Evolutionary conservation across 2,329 filamentous ascomycete genomes (phyloP).

Genomic region (Stagonosporopsis vannaccii): DNA sequence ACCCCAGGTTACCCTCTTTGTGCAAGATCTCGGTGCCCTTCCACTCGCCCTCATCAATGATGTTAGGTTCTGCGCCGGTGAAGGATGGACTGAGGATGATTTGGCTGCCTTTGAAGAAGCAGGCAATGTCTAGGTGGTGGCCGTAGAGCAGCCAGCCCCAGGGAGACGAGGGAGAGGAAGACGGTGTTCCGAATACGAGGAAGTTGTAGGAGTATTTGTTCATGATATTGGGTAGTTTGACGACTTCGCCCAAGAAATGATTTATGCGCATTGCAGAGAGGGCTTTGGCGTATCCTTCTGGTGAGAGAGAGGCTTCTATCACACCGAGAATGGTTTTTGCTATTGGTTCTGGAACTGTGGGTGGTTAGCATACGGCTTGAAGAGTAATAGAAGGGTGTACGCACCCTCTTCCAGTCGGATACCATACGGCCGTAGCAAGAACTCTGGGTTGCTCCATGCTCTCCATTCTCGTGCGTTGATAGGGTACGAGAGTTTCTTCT

Average conservation of each 20-base stretch:
- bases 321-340: constrained; percentile 61
- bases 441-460: constrained; percentile 76
- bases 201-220: constrained; percentile 82
- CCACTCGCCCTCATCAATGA: constrained; percentile 71
- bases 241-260: constrained; percentile 74
- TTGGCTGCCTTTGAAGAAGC: constrained; percentile 70
- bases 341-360: constrained; percentile 37
- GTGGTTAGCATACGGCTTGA: constrained; percentile 11
- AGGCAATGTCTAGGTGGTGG: constrained; percentile 77
- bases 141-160: constrained; percentile 82
- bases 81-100: constrained; percentile 78
- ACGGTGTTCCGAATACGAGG: constrained; percentile 71
- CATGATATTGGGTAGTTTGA: constrained; percentile 67
- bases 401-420: constrained; percentile 70
- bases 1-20: constrained; percentile 68
- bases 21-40: constrained; percentile 71
- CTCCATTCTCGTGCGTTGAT: constrained; percentile 77
- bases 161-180: constrained; percentile 56
- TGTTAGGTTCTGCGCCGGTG: constrained; percentile 80
- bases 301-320: constrained; percentile 66
- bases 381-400: neutral
- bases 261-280: constrained; percentile 75
- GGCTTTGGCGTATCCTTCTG: constrained; percentile 76
- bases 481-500: constrained; percentile 61
- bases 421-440: constrained; percentile 72